Conservation (phyloP, 257 asterid species). For the Solanum sejunctum region DNA sequence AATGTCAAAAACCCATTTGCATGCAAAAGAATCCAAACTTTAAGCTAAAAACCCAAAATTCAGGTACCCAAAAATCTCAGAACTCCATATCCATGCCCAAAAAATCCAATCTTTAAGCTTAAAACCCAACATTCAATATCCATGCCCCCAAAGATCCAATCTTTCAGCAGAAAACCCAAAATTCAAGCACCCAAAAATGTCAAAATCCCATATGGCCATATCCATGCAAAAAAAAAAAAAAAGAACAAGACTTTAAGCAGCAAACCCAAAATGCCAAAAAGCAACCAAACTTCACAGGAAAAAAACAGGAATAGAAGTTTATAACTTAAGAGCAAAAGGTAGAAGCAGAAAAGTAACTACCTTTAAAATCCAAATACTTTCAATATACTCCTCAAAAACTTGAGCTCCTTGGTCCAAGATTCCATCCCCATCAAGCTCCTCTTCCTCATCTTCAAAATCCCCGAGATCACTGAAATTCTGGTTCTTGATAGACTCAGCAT, state of each 20-base stretch:
- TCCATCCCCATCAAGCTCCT: conserved; percentile 13
- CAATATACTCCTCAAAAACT: conserved; percentile 48
- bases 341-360: conserved; percentile 7
- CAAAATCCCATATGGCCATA: neutral
- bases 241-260: neutral
- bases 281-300: neutral
- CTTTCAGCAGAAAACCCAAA: neutral
- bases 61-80: neutral
- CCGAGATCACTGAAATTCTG: neutral
- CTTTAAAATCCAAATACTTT: conserved; percentile 83
- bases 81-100: neutral
- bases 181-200: neutral
- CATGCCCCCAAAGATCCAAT: neutral
- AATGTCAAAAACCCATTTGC: neutral
- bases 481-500: conserved; percentile 37
- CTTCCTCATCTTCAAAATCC: conserved; percentile 7
- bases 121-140: no score
- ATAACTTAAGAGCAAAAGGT: neutral
- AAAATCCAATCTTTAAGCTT: neutral
- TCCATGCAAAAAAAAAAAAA: neutral
- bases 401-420: conserved; percentile 33
- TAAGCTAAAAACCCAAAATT: neutral
- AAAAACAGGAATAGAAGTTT: neutral
- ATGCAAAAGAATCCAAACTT: neutral
- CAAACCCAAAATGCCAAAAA: neutral